Conservation (phyloP, 2,329 filamentous ascomycete genomes). For the Microsporum ferrugineum region DNA sequence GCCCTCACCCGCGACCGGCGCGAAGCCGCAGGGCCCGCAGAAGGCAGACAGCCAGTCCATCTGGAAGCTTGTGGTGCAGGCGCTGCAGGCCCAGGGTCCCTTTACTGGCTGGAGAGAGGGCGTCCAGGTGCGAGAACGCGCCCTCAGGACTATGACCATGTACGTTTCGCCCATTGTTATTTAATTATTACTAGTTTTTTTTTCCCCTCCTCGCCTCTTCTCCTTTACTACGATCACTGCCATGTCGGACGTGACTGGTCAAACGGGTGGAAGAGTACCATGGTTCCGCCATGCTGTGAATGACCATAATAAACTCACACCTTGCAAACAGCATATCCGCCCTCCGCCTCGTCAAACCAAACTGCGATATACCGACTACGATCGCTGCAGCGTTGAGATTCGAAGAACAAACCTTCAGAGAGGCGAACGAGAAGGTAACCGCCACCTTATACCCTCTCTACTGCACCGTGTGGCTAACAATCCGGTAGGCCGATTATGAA, state of each 20-base stretch:
- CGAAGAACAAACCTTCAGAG: slow-evolving; percentile 36
- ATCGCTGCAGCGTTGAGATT: slow-evolving; percentile 34
- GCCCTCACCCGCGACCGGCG: slow-evolving; percentile 6
- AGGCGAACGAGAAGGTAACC: slow-evolving; percentile 27
- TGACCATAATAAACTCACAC: not conserved
- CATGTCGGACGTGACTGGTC: not conserved
- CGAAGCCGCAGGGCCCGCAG: slow-evolving; percentile 12
- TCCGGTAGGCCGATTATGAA: slow-evolving; percentile 32
- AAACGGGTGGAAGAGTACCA: not conserved
- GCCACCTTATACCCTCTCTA: not conserved
- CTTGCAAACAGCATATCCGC: slow-evolving; percentile 30
- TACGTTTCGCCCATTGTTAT: not conserved
- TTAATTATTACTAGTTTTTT: not conserved
- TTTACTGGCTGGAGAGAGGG: slow-evolving; percentile 37
- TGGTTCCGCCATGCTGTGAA: not conserved
- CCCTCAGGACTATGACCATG: slow-evolving; percentile 19
- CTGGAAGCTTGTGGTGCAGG: slow-evolving; percentile 30
- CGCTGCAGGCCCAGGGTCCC: slow-evolving; percentile 31
- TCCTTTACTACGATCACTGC: not conserved
- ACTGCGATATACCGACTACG: slow-evolving; percentile 28
- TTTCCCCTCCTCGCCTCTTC: not conserved
- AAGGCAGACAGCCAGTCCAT: slow-evolving; percentile 24
- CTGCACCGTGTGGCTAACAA: not conserved
- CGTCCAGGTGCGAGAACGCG: slow-evolving; percentile 30
- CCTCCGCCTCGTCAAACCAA: slow-evolving; percentile 36